These are phyloP conservation scores for Hypoxylon sp. DNA, from an alignment of 2,329 filamentous ascomycete species.

Conservation along the genomic window DNA sequence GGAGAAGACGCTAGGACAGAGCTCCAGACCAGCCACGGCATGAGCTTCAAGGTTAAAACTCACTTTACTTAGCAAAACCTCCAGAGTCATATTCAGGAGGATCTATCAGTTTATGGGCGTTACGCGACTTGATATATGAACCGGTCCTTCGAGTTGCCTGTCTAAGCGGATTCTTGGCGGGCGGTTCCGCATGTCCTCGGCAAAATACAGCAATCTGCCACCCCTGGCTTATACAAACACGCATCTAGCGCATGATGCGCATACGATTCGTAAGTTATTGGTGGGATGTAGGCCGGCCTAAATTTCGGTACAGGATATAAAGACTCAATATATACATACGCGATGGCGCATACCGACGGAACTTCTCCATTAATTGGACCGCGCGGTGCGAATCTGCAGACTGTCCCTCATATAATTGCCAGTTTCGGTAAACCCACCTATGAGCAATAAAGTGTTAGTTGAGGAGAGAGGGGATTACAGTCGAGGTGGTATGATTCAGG, in stretches of 20 bases:
- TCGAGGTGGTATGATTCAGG: conserved; percentile 12
- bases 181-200: conserved; percentile 36
- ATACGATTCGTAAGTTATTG: conserved; percentile 23
- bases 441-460: conserved; percentile 5
- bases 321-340: conserved; percentile 10
- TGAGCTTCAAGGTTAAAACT: neutral
- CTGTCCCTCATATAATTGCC: neutral
- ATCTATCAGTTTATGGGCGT: conserved; percentile 9
- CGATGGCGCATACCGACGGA: conserved; percentile 8
- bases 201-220: conserved; percentile 33
- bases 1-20: neutral
- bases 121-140: conserved; percentile 31
- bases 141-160: neutral
- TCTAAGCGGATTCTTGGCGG: conserved; percentile 34
- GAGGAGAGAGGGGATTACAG: conserved; percentile 8
- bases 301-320: conserved; percentile 11
- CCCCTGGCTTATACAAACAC: conserved; percentile 29
- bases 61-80: neutral
- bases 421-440: neutral
- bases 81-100: conserved; percentile 9
- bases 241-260: conserved; percentile 27
- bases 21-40: neutral
- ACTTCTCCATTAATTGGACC: conserved; percentile 15
- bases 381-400: conserved; percentile 4
- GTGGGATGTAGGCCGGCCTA: conserved; percentile 4